Conservation (phyloP, 495 filamentous ascomycete species). For the Penicillium nucicola region DNA sequence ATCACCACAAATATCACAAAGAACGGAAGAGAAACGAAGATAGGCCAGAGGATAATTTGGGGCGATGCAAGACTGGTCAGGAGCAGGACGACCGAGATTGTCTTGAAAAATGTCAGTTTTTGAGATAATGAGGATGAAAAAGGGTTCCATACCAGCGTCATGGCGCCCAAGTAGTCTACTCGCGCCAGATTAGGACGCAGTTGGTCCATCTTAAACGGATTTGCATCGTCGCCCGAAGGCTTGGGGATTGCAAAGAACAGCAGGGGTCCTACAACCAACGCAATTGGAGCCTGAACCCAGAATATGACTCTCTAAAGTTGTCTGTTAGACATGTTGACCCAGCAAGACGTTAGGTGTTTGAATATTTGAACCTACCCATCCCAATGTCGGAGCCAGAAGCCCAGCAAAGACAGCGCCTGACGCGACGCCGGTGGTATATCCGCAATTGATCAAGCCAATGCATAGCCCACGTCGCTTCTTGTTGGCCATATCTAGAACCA, state of each 20-base stretch:
- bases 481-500: constrained; percentile 64
- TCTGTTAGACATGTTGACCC: background rate
- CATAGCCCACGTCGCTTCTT: constrained; percentile 63
- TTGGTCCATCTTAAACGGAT: constrained; percentile 17
- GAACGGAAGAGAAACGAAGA: constrained; percentile 51
- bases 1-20: constrained; percentile 58
- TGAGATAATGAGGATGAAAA: background rate
- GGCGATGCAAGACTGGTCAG: constrained; percentile 62
- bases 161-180: constrained; percentile 67
- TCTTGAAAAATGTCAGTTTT: constrained; percentile 26
- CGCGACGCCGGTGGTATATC: constrained; percentile 67
- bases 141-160: constrained; percentile 51
- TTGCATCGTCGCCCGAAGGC: constrained; percentile 21
- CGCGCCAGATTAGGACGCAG: constrained; percentile 49
- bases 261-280: constrained; percentile 52
- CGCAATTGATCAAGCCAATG: constrained; percentile 63
- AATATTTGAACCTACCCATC: constrained; percentile 57
- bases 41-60: constrained; percentile 52
- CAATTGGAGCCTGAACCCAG: constrained; percentile 60
- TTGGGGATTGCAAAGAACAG: constrained; percentile 59
- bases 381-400: constrained; percentile 54
- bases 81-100: constrained; percentile 55
- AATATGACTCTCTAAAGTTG: constrained; percentile 59
- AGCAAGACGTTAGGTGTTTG: background rate
- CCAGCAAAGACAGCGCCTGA: constrained; percentile 70